phyloP scores from a whole-genome alignment of 176 grass and related monocot species.

The Triticum turgidum region DNA sequence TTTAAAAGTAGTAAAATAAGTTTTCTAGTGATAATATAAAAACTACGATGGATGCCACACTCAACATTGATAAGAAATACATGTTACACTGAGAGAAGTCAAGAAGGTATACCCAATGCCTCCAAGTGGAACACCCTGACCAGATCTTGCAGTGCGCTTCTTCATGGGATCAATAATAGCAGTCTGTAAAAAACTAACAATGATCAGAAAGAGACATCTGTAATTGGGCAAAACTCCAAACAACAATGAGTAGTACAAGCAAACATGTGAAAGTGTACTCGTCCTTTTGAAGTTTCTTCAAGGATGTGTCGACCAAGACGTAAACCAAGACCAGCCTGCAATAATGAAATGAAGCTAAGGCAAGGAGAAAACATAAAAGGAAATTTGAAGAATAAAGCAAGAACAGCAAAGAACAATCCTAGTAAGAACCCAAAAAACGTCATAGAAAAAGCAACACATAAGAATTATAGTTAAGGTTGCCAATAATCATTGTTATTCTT shows the following conservation, averaged over 20 bases:
- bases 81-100: background rate
- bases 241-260: background rate
- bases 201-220: background rate
- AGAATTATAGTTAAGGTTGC: background rate
- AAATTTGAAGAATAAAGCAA: background rate
- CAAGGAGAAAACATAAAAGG: background rate
- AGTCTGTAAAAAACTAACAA: slow-evolving; percentile 48
- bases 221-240: background rate
- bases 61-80: slow-evolving; percentile 6
- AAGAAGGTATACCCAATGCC: slow-evolving; percentile 86
- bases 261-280: slow-evolving; percentile 53
- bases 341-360: slow-evolving; percentile 14
- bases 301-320: slow-evolving; percentile 74
- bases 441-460: slow-evolving; percentile 16
- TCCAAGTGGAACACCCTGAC: slow-evolving; percentile 86
- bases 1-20: background rate
- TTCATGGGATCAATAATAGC: slow-evolving; percentile 90
- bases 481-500: slow-evolving; percentile 27
- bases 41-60: background rate
- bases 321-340: slow-evolving; percentile 77
- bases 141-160: slow-evolving; percentile 64
- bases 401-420: background rate
- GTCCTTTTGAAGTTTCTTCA: slow-evolving; percentile 83
- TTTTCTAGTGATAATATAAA: background rate
- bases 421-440: background rate